Evolutionary conservation across 2,329 filamentous ascomycete genomes (phyloP).

Genomic region (Aspergillus latus): DNA sequence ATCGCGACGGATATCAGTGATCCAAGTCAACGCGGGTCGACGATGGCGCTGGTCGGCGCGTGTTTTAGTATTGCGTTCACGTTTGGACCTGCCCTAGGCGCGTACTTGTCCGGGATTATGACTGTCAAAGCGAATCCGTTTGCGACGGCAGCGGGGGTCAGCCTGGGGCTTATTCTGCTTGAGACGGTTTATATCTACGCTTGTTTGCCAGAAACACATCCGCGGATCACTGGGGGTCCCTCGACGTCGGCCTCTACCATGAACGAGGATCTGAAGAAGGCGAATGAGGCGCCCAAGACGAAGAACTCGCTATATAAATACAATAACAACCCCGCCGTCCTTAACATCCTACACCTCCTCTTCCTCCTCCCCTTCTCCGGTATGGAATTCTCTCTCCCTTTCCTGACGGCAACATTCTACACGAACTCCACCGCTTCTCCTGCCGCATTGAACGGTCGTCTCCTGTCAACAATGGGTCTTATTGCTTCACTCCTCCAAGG

Average conservation of each 20-base stretch:
- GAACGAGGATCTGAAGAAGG: not conserved
- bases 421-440: slow-evolving; percentile 57
- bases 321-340: slow-evolving; percentile 78
- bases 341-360: slow-evolving; percentile 82
- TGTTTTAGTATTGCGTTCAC: slow-evolving; percentile 98
- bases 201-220: slow-evolving; percentile 76
- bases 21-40: slow-evolving; percentile 76
- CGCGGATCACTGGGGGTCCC: slow-evolving; percentile 55
- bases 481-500: slow-evolving; percentile 91
- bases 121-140: slow-evolving; percentile 87
- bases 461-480: slow-evolving; percentile 88
- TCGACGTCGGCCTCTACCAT: slow-evolving; percentile 5
- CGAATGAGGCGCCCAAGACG: not conserved
- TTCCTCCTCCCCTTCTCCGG: slow-evolving; percentile 98
- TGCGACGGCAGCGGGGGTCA: slow-evolving; percentile 86
- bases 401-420: slow-evolving; percentile 96
- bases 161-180: slow-evolving; percentile 75
- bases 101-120: slow-evolving; percentile 75
- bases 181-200: slow-evolving; percentile 88
- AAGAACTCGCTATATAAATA: slow-evolving; percentile 42
- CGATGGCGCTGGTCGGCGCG: slow-evolving; percentile 93
- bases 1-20: slow-evolving; percentile 97
- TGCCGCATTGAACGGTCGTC: slow-evolving; percentile 74
- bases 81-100: slow-evolving; percentile 88
- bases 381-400: slow-evolving; percentile 96